Base-by-base conservation (phyloP, 2,329 filamentous ascomycete genomes). In the Neoscytalidium dimidiatum region DNA sequence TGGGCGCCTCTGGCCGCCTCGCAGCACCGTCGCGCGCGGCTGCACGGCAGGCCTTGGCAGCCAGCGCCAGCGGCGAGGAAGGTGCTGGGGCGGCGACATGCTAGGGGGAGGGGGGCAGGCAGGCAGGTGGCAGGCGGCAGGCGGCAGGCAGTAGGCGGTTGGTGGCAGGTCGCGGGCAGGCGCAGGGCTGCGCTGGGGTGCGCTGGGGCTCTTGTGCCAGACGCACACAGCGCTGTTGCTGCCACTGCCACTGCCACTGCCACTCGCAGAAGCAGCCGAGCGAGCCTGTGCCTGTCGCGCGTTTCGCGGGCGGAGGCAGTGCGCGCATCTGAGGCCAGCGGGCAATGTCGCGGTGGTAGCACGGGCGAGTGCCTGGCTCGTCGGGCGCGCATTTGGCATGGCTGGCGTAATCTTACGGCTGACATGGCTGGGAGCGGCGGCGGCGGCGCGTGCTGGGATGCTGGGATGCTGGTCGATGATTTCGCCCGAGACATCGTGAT, bases 361-460 rank as follows among this genome's bases (percentile, higher is more conserved):
- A 21, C 49, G 19, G 49, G 31, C 33, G 21, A 43, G 35, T 21
- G 53, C 53, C 53, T 58, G 56, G 38, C 26, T 21, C 9, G 21
- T 4, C 41, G 41, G 56, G 38, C 56, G 29, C 49, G 56, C 53
- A 56, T 58, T 38, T 41, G 53, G 53, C 53, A 44, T 33, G 56
- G 56, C 41, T 35, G 41, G 56, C 56, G 56, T 60, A 60, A 60
- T 60, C 56, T 60, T 60, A 60, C 56, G 56, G 56, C 56, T 60
- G 56, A 60, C 53, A 58, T 58, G 56, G 56, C 56, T 60, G 56
- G 38, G 56, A 46, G 56, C 56, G 56, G 56, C 56, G 56, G 56
- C 56, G 56, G 49, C 49, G n/a, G n/a, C n/a, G n/a, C 8, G 8
- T 9, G 38, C 38, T 9, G 38, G 38, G 23, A 26, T 60, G 56